A percentile compares a stretch with the other conserved stretches of the same genome.
Conservation (phyloP, 2,329 filamentous ascomycete species). For the Eurotiales sp. region DNA sequence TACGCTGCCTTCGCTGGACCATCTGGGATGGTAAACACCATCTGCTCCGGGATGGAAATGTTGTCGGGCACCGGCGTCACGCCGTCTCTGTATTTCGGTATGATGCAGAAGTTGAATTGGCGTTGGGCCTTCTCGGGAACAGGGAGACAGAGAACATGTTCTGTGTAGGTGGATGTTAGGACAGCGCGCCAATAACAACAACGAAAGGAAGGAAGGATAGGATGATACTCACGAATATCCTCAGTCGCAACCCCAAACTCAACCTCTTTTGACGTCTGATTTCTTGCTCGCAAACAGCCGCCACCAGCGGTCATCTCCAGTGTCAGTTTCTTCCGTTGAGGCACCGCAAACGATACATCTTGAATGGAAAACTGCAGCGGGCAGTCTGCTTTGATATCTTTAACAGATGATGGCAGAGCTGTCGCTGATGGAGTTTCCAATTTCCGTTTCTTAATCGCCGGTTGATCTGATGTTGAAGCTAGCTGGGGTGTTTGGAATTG, state of each 20-base stretch:
- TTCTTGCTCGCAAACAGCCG: slow-evolving; percentile 46
- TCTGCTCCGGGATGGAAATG: slow-evolving; percentile 47
- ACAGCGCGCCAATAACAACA: too few relatives aligned
- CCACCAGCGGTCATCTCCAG: slow-evolving; percentile 51
- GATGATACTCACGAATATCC: slow-evolving; percentile 42
- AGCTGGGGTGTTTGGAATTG: slow-evolving; percentile 22
- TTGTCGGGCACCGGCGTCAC: slow-evolving; percentile 44
- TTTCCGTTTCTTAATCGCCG: slow-evolving; percentile 49
- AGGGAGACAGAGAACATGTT: slow-evolving; percentile 58
- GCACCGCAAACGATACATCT: slow-evolving; percentile 59
- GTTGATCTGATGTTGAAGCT: slow-evolving; percentile 25
- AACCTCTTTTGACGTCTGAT: slow-evolving; percentile 49
- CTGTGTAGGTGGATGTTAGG: slow-evolving; percentile 23
- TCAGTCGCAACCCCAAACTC: slow-evolving; percentile 52
- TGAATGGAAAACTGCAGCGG: slow-evolving; percentile 44
- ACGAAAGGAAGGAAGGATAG: background rate
- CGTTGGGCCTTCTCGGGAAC: slow-evolving; percentile 62
- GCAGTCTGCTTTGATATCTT: slow-evolving; percentile 31
- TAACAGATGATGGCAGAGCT: slow-evolving; percentile 25
- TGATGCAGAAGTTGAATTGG: slow-evolving; percentile 60
- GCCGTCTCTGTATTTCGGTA: slow-evolving; percentile 52
- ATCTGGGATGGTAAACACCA: slow-evolving; percentile 60
- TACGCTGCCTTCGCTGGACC: slow-evolving; percentile 46
- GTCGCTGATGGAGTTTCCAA: slow-evolving; percentile 44
- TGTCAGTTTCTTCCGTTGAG: slow-evolving; percentile 61